Percentiles rank a stretch among this genome's conserved stretches.
These are phyloP conservation scores for Phytopythium cucurbitacearum DNA, from an alignment of 352 stramenopile genomes.

Conservation along the genomic window DNA sequence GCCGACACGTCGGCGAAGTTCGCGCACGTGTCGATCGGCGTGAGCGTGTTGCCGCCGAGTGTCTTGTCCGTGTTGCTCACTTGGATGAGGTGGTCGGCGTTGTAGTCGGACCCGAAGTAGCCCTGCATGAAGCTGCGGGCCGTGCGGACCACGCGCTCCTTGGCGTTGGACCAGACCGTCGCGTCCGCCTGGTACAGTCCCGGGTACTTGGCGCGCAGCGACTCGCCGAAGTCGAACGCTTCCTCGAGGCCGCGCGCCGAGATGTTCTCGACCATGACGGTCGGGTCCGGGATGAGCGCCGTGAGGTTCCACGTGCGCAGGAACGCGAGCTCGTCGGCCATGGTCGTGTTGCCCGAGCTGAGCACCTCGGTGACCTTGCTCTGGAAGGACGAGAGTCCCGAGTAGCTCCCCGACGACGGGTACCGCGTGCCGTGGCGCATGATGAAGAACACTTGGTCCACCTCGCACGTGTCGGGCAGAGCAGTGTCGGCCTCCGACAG, in stretches of 20 bases:
- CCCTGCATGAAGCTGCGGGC: slow-evolving; percentile 46
- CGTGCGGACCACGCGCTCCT: slow-evolving; percentile 47
- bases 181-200: slow-evolving; percentile 32
- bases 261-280: slow-evolving; percentile 49
- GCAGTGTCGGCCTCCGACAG: slow-evolving; percentile 30
- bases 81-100: slow-evolving; percentile 21
- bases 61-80: slow-evolving; percentile 35
- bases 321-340: slow-evolving; percentile 37
- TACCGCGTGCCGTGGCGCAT: slow-evolving; percentile 58
- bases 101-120: slow-evolving; percentile 29
- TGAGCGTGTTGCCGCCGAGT: slow-evolving; percentile 43
- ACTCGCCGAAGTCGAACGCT: slow-evolving; percentile 31
- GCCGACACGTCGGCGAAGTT: slow-evolving; percentile 27
- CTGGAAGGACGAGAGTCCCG: slow-evolving; percentile 22
- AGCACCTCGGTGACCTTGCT: slow-evolving; percentile 26
- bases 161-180: slow-evolving; percentile 45
- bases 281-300: slow-evolving; percentile 26
- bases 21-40: slow-evolving; percentile 44
- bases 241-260: slow-evolving; percentile 38
- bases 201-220: slow-evolving; percentile 33
- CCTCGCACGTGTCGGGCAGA: slow-evolving; percentile 33
- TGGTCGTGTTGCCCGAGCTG: slow-evolving; percentile 18
- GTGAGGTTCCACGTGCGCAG: slow-evolving; percentile 39
- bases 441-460: slow-evolving; percentile 46
- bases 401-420: slow-evolving; percentile 47